Evolutionary conservation across 306 rosid genomes (phyloP), one percentile per base, ranked within the genome.

Genomic region (Leucaena leucocephala): DNA sequence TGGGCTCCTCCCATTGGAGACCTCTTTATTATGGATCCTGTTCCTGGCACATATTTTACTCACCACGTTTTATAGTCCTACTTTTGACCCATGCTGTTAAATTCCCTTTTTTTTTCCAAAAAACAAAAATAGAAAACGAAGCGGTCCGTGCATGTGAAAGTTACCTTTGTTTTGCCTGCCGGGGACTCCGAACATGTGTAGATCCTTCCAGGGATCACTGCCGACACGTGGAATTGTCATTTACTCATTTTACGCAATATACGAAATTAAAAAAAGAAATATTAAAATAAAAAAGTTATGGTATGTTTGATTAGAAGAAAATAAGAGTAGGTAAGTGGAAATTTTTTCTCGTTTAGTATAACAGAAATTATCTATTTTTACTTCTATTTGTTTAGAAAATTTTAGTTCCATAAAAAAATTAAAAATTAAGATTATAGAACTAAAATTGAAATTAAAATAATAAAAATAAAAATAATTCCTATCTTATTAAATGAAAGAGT

Each of bases 101-200:
- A 27, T 27, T 27, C 27, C n/a, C n/a, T n/a, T n/a, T n/a, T n/a
- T n/a, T n/a, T n/a, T n/a, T 27, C 27, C 27, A 27, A 27, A 27
- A 27, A 27, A 27, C 27, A 27, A 27, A 2, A 7, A 2, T 0
- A 7, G 33, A n/a, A 54, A n/a, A 19, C 54, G 38, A 21, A 69
- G 74, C 55, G 74, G 57, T 45, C 40, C 15, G 39, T 22, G 55
- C 57, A 21, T 12, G 40, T 22, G 21, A 69, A 69, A 44, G 74
- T 44, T 45, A 69, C 57, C 21, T 45, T 69, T 12, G 66, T 59
- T 27, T 55, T 4, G 66, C 39, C 66, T 1, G 4, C 38, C 16
- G 16, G 16, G 36, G 66, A 9, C 65, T 27, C 66, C 66, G 9
- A 11, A 59, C 39, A 27, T 59, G 66, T 27, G 39, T 59, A 12